These are phyloP conservation scores for Syzygium grande DNA, from an alignment of 345 rosid species.

Conservation along the genomic window DNA sequence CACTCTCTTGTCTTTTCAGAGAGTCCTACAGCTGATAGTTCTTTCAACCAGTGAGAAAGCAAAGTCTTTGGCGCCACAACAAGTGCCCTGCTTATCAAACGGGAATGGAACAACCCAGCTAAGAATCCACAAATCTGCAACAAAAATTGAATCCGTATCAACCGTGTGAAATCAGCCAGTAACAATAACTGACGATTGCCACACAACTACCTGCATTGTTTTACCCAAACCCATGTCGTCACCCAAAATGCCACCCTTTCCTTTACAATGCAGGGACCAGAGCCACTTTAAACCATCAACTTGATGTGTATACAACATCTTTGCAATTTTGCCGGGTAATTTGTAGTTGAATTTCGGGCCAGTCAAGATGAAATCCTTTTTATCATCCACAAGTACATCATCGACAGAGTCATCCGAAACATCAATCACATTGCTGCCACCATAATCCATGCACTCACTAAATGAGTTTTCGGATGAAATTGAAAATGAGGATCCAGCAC, in stretches of 20 bases:
- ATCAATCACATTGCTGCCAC: constrained; percentile 10
- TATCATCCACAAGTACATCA: constrained; percentile 21
- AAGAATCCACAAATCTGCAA: constrained; percentile 87
- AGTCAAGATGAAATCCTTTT: constrained; percentile 38
- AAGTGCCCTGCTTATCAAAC: constrained; percentile 69
- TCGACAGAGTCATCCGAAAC: constrained; percentile 27
- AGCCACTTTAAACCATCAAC: constrained; percentile 89
- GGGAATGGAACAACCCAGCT: constrained; percentile 81
- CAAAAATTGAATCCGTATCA: constrained; percentile 3
- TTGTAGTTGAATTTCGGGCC: constrained; percentile 41
- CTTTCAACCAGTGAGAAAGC: constrained; percentile 96
- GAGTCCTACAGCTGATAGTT: constrained; percentile 78
- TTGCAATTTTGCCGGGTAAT: constrained; percentile 50
- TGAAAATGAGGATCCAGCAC: constrained; percentile 44
- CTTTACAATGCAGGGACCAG: constrained; percentile 86
- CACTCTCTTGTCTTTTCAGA: constrained; percentile 82
- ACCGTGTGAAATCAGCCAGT: neutral
- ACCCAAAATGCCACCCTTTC: constrained; percentile 94
- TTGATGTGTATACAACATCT: constrained; percentile 75
- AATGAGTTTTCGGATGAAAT: neutral
- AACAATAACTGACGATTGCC: neutral
- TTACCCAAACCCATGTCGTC: constrained; percentile 99
- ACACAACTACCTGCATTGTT: constrained; percentile 87
- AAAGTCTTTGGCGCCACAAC: constrained; percentile 93
- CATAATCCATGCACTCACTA: neutral